phyloP scores from a whole-genome alignment of 805 yeast genomes.

The Debaryomyces tyrocola region DNA sequence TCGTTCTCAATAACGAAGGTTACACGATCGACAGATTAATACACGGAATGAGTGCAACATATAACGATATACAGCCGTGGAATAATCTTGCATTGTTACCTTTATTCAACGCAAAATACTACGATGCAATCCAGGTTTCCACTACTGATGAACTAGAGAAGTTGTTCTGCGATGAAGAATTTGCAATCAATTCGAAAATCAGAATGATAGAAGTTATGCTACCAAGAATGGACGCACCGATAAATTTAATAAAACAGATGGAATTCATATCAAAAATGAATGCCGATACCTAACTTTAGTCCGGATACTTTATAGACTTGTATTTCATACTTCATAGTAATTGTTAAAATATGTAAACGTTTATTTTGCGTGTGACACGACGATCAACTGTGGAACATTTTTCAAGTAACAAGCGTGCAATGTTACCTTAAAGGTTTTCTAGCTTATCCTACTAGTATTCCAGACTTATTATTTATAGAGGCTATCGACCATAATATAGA shows the following conservation, averaged over 20 bases:
- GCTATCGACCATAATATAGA: too few species aligned
- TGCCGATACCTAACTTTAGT: neutral
- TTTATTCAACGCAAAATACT: conserved; percentile 55
- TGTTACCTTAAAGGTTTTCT: neutral
- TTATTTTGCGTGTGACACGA: neutral
- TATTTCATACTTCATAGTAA: too few species aligned
- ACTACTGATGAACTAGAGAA: conserved; percentile 54
- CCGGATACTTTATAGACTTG: neutral
- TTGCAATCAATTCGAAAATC: conserved; percentile 54
- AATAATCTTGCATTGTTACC: conserved; percentile 55
- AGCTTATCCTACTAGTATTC: neutral
- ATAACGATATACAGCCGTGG: conserved; percentile 67
- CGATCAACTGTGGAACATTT: neutral
- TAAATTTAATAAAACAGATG: conserved; percentile 39
- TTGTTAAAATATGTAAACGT: neutral
- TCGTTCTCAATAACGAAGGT: conserved; percentile 65
- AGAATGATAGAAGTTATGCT: conserved; percentile 64
- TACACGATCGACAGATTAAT: conserved; percentile 71
- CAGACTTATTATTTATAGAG: too few species aligned
- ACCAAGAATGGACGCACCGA: conserved; percentile 67
- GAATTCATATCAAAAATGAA: conserved; percentile 1
- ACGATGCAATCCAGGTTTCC: conserved; percentile 50
- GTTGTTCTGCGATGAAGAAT: conserved; percentile 43
- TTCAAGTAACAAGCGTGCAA: neutral
- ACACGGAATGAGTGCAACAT: conserved; percentile 61